phyloP scores from a whole-genome alignment of 257 asterid genomes.

The Penstemon eatonii region DNA sequence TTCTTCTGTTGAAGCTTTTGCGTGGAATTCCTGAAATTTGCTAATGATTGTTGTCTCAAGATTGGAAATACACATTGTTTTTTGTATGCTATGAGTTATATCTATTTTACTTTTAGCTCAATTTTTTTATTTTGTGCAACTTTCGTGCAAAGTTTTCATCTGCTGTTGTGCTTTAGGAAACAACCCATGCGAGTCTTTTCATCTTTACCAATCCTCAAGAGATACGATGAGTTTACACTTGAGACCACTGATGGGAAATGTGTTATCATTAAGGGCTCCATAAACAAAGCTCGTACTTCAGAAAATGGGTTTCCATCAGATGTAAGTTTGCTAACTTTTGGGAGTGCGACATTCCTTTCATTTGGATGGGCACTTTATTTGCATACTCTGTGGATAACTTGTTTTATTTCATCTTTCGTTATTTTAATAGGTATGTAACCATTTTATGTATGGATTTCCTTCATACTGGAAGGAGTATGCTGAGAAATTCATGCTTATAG shows the following conservation, averaged over 20 bases:
- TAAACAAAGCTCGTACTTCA: slow-evolving; percentile 57
- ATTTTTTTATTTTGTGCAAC: too few relatives aligned
- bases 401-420: slow-evolving; percentile 23
- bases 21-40: neutral
- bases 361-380: slow-evolving; percentile 17
- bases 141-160: slow-evolving; percentile 23
- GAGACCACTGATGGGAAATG: slow-evolving; percentile 72
- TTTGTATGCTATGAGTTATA: too few relatives aligned
- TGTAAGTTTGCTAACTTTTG: slow-evolving; percentile 41
- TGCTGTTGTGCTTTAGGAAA: slow-evolving; percentile 42
- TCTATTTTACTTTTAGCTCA: too few relatives aligned
- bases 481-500: slow-evolving; percentile 37
- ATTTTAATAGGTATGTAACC: slow-evolving; percentile 53
- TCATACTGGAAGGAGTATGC: slow-evolving; percentile 62
- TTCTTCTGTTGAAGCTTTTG: slow-evolving; percentile 4
- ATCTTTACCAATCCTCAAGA: slow-evolving; percentile 71
- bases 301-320: slow-evolving; percentile 74
- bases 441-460: slow-evolving; percentile 77
- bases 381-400: slow-evolving; percentile 9
- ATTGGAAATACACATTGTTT: too few relatives aligned
- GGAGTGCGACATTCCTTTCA: slow-evolving; percentile 19
- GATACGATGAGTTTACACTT: slow-evolving; percentile 48
- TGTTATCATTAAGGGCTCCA: slow-evolving; percentile 51
- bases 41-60: neutral
- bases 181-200: slow-evolving; percentile 60